Percentiles rank a stretch among this genome's conserved stretches.
phyloP scores from a whole-genome alignment of 441 rosid genomes.

The Oxalis stricta region DNA sequence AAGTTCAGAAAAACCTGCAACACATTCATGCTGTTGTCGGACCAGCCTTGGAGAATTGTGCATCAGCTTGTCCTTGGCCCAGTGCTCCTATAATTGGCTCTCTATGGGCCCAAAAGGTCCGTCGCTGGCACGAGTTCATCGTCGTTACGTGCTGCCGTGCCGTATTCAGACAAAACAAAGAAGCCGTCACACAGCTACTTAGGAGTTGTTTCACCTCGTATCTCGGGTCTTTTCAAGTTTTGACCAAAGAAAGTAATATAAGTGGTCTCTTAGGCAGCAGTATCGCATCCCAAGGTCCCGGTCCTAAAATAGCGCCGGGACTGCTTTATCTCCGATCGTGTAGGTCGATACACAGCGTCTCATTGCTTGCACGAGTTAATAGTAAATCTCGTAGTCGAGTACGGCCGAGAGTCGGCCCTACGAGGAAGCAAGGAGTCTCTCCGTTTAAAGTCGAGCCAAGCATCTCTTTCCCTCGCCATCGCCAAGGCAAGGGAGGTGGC shows the following conservation, averaged over 20 bases:
- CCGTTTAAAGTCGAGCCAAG: slow-evolving; percentile 27
- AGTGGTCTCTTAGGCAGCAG: slow-evolving; percentile 31
- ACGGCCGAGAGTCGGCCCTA: slow-evolving; percentile 28
- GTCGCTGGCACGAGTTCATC: slow-evolving; percentile 52
- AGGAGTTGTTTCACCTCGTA: slow-evolving; percentile 53
- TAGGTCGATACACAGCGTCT: slow-evolving; percentile 24
- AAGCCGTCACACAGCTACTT: slow-evolving; percentile 37
- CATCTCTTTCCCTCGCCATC: slow-evolving; percentile 32
- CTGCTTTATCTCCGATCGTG: slow-evolving; percentile 43
- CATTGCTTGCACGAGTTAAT: slow-evolving; percentile 27
- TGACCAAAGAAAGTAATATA: slow-evolving; percentile 22
- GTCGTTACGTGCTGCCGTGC: slow-evolving; percentile 38
- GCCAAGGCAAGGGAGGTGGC: slow-evolving; percentile 43
- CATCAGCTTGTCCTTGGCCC: slow-evolving; percentile 41
- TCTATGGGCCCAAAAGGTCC: slow-evolving; percentile 56
- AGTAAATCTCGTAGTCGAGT: slow-evolving; percentile 37
- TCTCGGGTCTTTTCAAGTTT: slow-evolving; percentile 21
- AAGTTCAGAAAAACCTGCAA: slow-evolving; percentile 28
- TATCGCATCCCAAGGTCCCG: slow-evolving; percentile 14
- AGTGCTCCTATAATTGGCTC: slow-evolving; percentile 35
- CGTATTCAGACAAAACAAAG: slow-evolving; percentile 34
- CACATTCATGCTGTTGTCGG: slow-evolving; percentile 48
- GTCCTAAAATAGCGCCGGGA: slow-evolving; percentile 36
- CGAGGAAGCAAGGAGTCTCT: slow-evolving; percentile 14
- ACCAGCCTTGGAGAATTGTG: slow-evolving; percentile 47